Evolutionary conservation across 2,329 filamentous ascomycete species (phyloP).

Genomic region (Pseudogymnoascus pannorum): DNA sequence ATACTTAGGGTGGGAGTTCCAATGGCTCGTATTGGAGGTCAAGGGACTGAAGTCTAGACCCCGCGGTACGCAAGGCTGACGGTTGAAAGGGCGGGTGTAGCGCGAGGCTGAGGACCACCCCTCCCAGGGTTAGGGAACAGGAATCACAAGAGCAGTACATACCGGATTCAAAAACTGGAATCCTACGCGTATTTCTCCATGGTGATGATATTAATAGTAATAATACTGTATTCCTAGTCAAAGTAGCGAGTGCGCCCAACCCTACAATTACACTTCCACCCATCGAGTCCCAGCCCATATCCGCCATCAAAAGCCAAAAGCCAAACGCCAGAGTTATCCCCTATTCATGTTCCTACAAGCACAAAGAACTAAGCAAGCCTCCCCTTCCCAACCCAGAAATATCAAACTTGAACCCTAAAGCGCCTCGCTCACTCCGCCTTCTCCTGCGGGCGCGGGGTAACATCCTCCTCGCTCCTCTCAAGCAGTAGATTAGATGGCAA

Average conservation of each 20-base stretch:
- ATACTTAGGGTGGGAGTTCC: background rate
- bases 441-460: background rate
- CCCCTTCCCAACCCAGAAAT: background rate
- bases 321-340: background rate
- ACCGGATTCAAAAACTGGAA: background rate
- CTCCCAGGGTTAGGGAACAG: background rate
- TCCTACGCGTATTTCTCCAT: background rate
- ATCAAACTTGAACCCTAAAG: background rate
- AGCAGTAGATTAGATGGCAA: conserved; percentile 23
- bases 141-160: background rate
- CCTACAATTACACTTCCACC: background rate
- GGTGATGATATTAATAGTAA: background rate
- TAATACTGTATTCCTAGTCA: background rate
- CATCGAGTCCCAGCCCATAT: background rate
- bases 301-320: background rate
- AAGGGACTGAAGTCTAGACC: background rate
- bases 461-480: background rate
- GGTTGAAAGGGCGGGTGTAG: background rate
- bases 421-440: background rate
- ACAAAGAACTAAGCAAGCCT: background rate
- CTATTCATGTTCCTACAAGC: background rate
- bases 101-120: background rate
- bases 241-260: background rate
- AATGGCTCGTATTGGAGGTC: background rate
- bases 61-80: background rate